Percentiles rank a stretch among this genome's conserved stretches.
These are phyloP conservation scores for Planoprotostelium fungivorum DNA, from an alignment of 78 protist species.

Conservation along the genomic window DNA sequence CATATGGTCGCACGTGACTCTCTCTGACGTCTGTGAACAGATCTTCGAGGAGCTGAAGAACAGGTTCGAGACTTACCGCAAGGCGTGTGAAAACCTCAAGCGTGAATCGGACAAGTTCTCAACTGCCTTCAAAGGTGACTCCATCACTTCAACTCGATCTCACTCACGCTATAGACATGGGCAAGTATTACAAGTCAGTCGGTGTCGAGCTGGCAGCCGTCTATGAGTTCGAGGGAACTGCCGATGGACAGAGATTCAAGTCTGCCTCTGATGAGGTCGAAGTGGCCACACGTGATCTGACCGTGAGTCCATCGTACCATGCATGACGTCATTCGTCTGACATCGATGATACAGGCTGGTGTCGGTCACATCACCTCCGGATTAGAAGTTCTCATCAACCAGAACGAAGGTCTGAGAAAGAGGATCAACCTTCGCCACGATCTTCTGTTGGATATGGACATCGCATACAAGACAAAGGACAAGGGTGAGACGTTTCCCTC, in stretches of 20 bases:
- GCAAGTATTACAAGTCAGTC: background rate
- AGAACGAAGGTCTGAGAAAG: background rate
- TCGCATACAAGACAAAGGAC: background rate
- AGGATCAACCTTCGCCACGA: background rate
- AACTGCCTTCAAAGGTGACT: background rate
- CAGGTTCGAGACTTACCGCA: background rate
- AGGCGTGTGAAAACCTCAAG: background rate
- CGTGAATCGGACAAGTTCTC: background rate
- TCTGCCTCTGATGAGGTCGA: background rate
- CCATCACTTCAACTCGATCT: background rate
- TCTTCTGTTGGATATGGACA: background rate
- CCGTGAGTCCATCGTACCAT: background rate
- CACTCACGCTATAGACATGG: background rate
- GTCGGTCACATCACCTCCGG: background rate
- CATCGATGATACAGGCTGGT: background rate
- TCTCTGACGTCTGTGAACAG: too few species aligned
- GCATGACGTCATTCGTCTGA: background rate
- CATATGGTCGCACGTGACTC: too few species aligned
- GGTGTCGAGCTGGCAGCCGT: background rate
- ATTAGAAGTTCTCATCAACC: background rate
- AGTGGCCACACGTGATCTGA: background rate
- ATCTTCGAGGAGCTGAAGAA: background rate
- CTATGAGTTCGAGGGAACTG: background rate
- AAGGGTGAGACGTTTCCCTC: background rate
- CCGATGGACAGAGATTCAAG: background rate